Percentiles rank a stretch among this genome's conserved stretches.
phyloP scores from a whole-genome alignment of 2,329 filamentous ascomycete genomes.

The Graphilbum ipis-grandicollis region DNA sequence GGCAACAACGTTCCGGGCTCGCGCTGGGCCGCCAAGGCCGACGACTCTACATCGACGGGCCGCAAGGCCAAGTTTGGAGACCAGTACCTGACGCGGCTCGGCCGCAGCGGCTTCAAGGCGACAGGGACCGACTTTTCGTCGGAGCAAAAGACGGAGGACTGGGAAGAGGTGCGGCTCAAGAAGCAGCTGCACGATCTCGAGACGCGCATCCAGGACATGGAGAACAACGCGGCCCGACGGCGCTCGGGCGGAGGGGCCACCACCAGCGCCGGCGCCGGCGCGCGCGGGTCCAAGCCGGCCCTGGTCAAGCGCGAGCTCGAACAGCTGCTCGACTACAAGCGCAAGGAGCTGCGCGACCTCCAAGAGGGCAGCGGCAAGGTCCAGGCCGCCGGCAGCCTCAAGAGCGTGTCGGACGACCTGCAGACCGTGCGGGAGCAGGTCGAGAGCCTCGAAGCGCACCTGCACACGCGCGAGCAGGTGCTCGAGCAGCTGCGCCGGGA shows the following conservation, averaged over 20 bases:
- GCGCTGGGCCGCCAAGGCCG: conserved; percentile 62
- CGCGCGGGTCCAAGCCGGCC: conserved; percentile 66
- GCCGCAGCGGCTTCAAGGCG: conserved; percentile 64
- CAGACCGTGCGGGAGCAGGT: conserved; percentile 86
- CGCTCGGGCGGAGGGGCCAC: conserved; percentile 15
- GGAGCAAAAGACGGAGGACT: conserved; percentile 69
- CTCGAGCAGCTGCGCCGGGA: conserved; percentile 63
- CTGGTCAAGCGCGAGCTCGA: conserved; percentile 89
- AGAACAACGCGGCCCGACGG: conserved; percentile 49
- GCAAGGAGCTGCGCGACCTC: conserved; percentile 56
- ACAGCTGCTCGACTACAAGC: conserved; percentile 88
- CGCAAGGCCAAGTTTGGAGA: conserved; percentile 96
- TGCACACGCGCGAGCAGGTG: conserved; percentile 57
- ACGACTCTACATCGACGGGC: conserved; percentile 67
- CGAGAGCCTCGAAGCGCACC: conserved; percentile 71
- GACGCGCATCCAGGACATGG: conserved; percentile 68
- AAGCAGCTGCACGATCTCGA: conserved; percentile 84
- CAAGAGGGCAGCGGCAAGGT: conserved; percentile 54
- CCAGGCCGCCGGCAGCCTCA: conserved; percentile 53
- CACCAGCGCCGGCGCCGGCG: conserved; percentile 24
- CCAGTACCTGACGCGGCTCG: conserved; percentile 82
- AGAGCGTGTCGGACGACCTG: conserved; percentile 71
- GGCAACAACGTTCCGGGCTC: conserved; percentile 32
- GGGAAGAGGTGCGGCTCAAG: conserved; percentile 92
- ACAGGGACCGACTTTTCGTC: conserved; percentile 80